Base-by-base conservation (phyloP, 305 asterid species). In the Fraxinus sp. region DNA sequence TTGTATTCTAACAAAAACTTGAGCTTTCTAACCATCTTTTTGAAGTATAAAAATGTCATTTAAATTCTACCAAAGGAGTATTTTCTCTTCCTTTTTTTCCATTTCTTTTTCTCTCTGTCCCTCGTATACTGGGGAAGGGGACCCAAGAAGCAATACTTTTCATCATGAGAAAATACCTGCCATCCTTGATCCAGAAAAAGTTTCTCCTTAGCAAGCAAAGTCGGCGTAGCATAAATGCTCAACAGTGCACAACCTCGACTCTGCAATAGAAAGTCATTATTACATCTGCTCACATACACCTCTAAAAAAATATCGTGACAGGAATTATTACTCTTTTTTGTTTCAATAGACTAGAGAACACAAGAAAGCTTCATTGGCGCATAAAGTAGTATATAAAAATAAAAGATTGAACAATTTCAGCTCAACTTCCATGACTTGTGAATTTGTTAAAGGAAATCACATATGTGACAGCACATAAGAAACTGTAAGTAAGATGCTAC, bases 121-220 rank as follows among this genome's bases (percentile, higher is more conserved):
- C 4, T 4, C n/a, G 3, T 33, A 33, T 35, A 20, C 46, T 57
- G 81, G 73, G 55, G 49, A 52, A 22, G 41, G 39, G 37, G 73
- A 32, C 24, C 39, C 39, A 16, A 70, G 41, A 70, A 14, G 41
- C 76, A 77, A 52, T 32, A 16, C 43, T 77, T 77, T 52, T 22
- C 46, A 22, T 46, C 70, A 68, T 4, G 78, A 80, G 81, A 74
- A 32, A 79, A 80, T 92, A 96, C 98, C 98, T 93, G 95, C 98
- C 99, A 96, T 75, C 98, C 98, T 80, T 92, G 95, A 87, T 96
- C 95, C 82, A 96, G 97, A 73, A 96, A 96, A 85, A 96, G 97
- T 39, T 87, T 91, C 90, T 95, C 98, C 92, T 95, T 96, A 5
- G 95, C 97, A 74, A 85, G 91, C 84, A 96, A 89, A 79, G 99